Conservation (phyloP, 345 rosid genomes). For the Corchorus olitorius region DNA sequence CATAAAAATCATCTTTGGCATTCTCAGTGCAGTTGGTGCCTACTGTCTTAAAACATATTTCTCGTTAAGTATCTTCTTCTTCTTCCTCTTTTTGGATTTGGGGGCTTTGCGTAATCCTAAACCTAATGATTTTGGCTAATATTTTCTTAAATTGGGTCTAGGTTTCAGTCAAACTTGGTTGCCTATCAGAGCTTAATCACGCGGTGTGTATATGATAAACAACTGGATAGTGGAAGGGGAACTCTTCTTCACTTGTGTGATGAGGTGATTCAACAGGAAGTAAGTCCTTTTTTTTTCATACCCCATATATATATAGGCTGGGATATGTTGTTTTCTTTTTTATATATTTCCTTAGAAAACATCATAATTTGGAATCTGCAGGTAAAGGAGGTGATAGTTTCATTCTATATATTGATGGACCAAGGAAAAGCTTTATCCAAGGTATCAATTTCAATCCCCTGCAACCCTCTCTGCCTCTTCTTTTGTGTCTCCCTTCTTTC, state of each 20-base stretch:
- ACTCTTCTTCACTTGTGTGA: constrained; percentile 88
- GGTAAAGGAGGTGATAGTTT: constrained; percentile 88
- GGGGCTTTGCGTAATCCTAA: not conserved
- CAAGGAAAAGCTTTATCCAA: constrained; percentile 50
- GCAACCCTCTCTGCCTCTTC: constrained; percentile 1
- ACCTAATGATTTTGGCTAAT: not conserved
- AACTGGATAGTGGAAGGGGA: constrained; percentile 83
- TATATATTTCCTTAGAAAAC: not conserved
- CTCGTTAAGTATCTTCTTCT: constrained; percentile 43
- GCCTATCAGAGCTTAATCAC: constrained; percentile 79
- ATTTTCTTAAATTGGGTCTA: constrained; percentile 24
- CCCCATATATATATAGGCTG: not conserved
- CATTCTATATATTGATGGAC: constrained; percentile 65
- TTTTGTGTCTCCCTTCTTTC: not conserved
- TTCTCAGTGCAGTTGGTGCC: constrained; percentile 64
- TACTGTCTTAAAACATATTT: constrained; percentile 73
- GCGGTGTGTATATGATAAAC: constrained; percentile 71
- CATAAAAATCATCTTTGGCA: constrained; percentile 61
- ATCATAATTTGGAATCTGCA: constrained; percentile 27
- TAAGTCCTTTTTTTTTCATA: too few relatives aligned
- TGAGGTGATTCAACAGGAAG: constrained; percentile 73
- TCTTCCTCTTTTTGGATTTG: not conserved
- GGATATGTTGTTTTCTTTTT: not conserved
- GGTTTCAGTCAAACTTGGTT: constrained; percentile 75
- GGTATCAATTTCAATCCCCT: constrained; percentile 24